phyloP scores from a whole-genome alignment of 2,329 filamentous ascomycete species.

The Paecilomyces niveus region DNA sequence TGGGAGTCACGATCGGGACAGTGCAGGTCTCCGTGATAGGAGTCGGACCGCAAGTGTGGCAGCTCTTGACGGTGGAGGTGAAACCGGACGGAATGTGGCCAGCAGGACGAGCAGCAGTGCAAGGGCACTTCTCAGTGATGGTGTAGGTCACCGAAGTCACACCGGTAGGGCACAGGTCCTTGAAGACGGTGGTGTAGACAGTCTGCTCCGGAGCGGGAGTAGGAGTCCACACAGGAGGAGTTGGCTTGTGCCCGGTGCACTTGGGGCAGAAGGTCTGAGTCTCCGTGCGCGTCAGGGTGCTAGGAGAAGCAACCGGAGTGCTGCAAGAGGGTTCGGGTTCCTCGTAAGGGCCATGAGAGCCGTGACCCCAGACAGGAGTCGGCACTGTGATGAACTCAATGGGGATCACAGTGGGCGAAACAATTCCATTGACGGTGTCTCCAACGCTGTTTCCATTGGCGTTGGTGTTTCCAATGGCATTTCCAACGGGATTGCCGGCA shows the following conservation, averaged over 20 bases:
- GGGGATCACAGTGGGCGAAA: too few relatives aligned
- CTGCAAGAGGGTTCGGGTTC: background rate
- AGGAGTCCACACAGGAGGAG: background rate
- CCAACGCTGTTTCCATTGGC: too few relatives aligned
- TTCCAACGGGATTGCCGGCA: too few relatives aligned
- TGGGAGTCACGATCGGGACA: background rate
- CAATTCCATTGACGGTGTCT: too few relatives aligned
- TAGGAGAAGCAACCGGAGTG: background rate
- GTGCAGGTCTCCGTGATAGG: background rate
- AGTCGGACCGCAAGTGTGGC: slow-evolving; percentile 7
- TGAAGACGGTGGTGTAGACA: background rate
- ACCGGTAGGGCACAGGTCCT: background rate
- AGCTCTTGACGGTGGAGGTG: slow-evolving; percentile 12
- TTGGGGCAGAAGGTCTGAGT: background rate
- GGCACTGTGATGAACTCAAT: too few relatives aligned
- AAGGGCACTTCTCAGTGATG: slow-evolving; percentile 23
- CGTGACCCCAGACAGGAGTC: too few relatives aligned
- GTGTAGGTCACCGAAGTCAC: slow-evolving; percentile 20
- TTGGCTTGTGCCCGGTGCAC: background rate
- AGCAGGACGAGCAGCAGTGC: slow-evolving; percentile 6
- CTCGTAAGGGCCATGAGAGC: too few relatives aligned
- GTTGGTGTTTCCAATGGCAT: too few relatives aligned
- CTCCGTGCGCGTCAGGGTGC: background rate
- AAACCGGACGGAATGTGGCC: slow-evolving; percentile 10
- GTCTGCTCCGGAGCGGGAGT: background rate